These are phyloP conservation scores for Boletus sensibilis DNA, from an alignment of 768 basidiomycete genomes.

Conservation along the genomic window DNA sequence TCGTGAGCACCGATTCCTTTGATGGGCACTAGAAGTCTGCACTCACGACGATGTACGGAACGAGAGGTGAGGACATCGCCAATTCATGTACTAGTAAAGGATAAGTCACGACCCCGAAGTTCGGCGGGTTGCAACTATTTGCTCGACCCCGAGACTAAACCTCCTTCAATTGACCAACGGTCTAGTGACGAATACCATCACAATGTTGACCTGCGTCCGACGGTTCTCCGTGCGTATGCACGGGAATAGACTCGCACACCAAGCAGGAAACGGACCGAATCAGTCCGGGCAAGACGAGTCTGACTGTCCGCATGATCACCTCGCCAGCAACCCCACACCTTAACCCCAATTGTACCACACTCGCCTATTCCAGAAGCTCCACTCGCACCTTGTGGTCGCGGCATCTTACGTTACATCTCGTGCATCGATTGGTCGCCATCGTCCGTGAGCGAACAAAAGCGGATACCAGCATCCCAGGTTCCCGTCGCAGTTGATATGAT, in stretches of 20 bases:
- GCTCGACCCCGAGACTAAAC: too few relatives aligned
- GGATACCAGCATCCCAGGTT: background rate
- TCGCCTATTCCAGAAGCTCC: slow-evolving; percentile 6
- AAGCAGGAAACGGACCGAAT: background rate
- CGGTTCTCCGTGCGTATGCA: background rate
- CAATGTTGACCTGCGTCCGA: background rate
- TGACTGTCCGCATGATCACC: slow-evolving; percentile 9
- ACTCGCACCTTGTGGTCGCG: background rate
- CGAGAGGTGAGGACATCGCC: slow-evolving; percentile 23
- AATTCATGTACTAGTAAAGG: background rate
- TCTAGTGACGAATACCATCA: background rate
- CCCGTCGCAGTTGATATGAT: background rate
- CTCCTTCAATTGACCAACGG: background rate
- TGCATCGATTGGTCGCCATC: background rate
- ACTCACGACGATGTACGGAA: slow-evolving; percentile 23
- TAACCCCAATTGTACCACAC: background rate
- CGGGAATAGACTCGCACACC: background rate
- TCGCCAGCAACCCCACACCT: background rate
- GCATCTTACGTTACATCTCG: background rate
- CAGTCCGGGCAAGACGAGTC: background rate
- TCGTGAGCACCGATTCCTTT: slow-evolving; percentile 4
- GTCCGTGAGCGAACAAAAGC: background rate
- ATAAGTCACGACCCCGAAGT: background rate
- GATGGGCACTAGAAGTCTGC: background rate
- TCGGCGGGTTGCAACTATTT: background rate